phyloP scores from a whole-genome alignment of 257 asterid genomes.

The Cinchona pubescens region DNA sequence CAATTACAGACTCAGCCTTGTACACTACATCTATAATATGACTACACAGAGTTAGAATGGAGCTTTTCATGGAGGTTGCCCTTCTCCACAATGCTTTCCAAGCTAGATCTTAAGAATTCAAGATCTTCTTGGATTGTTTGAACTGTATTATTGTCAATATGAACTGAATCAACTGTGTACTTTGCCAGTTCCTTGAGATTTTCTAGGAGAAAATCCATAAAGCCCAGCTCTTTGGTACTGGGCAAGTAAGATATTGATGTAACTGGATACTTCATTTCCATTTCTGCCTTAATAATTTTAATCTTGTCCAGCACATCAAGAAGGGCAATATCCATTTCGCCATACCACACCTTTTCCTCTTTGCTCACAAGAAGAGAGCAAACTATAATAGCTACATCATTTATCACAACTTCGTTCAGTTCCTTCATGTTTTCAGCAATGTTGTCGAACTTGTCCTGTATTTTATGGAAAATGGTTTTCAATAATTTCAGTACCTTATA shows the following conservation, averaged over 20 bases:
- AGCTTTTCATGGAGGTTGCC: not conserved
- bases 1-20: slow-evolving; percentile 9
- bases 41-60: not conserved
- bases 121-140: not conserved
- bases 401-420: not conserved
- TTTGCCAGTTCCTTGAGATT: not conserved
- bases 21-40: not conserved
- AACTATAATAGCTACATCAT: slow-evolving; percentile 1
- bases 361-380: not conserved
- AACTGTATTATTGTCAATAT: not conserved
- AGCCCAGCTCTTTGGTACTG: slow-evolving; percentile 7
- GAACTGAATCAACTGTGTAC: not conserved
- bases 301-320: not conserved
- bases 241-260: not conserved
- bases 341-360: not conserved
- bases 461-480: not conserved
- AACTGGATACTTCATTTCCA: not conserved
- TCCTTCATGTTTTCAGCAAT: not conserved
- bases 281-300: not conserved
- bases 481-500: slow-evolving; percentile 7
- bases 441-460: not conserved
- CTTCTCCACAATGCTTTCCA: not conserved
- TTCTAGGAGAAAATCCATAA: slow-evolving; percentile 6
- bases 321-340: not conserved
- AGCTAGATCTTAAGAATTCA: not conserved